phyloP scores from a whole-genome alignment of 345 rosid species.

The Populus simonii region DNA sequence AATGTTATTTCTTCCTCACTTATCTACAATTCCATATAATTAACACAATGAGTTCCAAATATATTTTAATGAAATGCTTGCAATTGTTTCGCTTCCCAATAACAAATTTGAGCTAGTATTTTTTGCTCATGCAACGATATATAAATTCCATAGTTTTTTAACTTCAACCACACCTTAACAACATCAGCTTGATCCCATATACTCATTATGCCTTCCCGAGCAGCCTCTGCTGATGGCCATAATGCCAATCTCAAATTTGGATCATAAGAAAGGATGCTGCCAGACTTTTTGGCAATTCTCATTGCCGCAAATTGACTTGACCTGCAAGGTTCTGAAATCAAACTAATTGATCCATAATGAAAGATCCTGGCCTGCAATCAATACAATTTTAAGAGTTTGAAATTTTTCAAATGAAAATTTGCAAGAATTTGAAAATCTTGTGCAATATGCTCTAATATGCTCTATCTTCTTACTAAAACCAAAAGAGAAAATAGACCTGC shows the following conservation, averaged over 20 bases:
- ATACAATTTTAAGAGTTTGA: not conserved
- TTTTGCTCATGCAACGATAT: not conserved
- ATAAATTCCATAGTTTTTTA: too few relatives aligned
- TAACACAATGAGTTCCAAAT: not conserved
- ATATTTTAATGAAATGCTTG: not conserved
- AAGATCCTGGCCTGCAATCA: slow-evolving; percentile 75
- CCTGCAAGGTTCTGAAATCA: slow-evolving; percentile 91
- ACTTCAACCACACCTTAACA: slow-evolving; percentile 56
- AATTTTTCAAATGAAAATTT: slow-evolving; percentile 2
- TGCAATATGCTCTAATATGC: too few relatives aligned
- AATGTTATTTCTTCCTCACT: slow-evolving; percentile 92
- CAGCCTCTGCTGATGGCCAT: slow-evolving; percentile 92
- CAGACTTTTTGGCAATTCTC: slow-evolving; percentile 67
- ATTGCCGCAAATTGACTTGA: slow-evolving; percentile 94
- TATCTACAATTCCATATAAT: slow-evolving; percentile 40
- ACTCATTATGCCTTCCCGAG: slow-evolving; percentile 74
- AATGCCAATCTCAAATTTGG: slow-evolving; percentile 86
- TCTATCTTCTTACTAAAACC: not conserved
- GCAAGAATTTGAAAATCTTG: slow-evolving; percentile 4
- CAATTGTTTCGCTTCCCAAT: not conserved
- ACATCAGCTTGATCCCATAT: slow-evolving; percentile 91
- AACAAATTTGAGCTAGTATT: not conserved
- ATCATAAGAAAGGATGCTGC: slow-evolving; percentile 86
- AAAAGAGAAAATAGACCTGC: slow-evolving; percentile 46
- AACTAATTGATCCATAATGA: slow-evolving; percentile 95